Evolutionary conservation across 257 asterid genomes (phyloP).

Genomic region (Solanum tacnaense): DNA sequence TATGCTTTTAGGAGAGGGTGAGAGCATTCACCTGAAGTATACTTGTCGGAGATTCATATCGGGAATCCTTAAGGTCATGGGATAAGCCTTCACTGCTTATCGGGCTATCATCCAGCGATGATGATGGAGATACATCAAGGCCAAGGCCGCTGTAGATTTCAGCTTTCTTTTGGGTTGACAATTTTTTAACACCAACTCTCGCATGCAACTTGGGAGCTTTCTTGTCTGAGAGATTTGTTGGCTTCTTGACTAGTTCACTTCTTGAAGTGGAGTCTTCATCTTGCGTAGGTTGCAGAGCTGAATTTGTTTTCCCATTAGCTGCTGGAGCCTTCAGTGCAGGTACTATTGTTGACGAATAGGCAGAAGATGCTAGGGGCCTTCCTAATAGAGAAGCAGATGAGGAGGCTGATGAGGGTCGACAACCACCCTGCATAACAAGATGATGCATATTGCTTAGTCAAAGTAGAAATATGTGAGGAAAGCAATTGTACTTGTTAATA

Average conservation of each 20-base stretch:
- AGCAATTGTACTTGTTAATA: neutral
- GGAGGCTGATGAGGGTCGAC: neutral
- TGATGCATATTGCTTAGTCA: neutral
- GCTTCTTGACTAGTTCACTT: neutral
- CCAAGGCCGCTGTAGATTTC: constrained; percentile 16
- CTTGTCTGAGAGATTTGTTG: neutral
- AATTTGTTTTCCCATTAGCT: neutral
- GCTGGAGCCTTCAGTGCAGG: neutral
- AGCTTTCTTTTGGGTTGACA: constrained; percentile 8
- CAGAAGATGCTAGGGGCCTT: neutral
- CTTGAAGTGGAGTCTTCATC: neutral
- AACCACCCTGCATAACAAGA: neutral
- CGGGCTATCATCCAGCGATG: constrained; percentile 8
- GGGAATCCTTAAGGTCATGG: constrained; percentile 1
- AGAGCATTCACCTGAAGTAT: constrained; percentile 65
- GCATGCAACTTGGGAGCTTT: neutral
- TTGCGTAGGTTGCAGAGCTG: neutral
- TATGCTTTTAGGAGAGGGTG: neutral
- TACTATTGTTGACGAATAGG: neutral
- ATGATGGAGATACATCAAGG: constrained; percentile 17
- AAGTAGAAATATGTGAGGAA: neutral
- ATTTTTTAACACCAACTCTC: neutral
- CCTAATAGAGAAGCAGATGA: neutral
- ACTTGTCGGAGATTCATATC: constrained; percentile 11
- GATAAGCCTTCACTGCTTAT: neutral